phyloP scores from a whole-genome alignment of 306 rosid genomes.

The Prunus armeniaca region DNA sequence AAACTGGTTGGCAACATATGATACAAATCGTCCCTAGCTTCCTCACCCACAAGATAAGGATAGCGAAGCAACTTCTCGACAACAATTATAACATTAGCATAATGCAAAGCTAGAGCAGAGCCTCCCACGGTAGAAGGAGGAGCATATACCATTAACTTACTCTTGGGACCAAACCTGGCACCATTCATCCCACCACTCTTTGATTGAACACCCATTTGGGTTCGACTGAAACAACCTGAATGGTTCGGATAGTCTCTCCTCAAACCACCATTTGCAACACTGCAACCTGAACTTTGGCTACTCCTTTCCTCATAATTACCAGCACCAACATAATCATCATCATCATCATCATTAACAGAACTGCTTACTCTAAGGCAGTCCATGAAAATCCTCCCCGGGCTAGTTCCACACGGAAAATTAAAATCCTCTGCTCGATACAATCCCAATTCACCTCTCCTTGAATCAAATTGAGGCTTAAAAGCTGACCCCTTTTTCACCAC shows the following conservation, averaged over 20 bases:
- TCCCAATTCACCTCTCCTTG: slow-evolving; percentile 53
- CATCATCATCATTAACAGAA: slow-evolving; percentile 52
- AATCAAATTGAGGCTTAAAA: slow-evolving; percentile 42
- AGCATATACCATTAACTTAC: slow-evolving; percentile 56
- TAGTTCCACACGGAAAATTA: slow-evolving; percentile 76
- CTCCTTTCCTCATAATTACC: slow-evolving; percentile 38
- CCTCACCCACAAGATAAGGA: slow-evolving; percentile 89
- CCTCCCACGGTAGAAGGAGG: slow-evolving; percentile 89
- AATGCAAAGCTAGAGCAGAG: slow-evolving; percentile 84
- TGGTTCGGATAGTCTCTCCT: slow-evolving; percentile 41
- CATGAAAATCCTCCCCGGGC: slow-evolving; percentile 90
- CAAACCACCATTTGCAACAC: slow-evolving; percentile 32
- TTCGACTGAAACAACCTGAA: slow-evolving; percentile 37
- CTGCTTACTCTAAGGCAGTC: slow-evolving; percentile 86
- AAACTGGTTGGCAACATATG: slow-evolving; percentile 87
- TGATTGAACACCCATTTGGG: slow-evolving; percentile 39
- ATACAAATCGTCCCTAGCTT: slow-evolving; percentile 86
- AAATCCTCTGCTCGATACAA: slow-evolving; percentile 64
- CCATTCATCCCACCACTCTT: slow-evolving; percentile 32
- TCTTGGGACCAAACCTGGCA: slow-evolving; percentile 55
- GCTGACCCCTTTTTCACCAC: slow-evolving; percentile 37
- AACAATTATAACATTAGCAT: slow-evolving; percentile 84
- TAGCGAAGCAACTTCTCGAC: slow-evolving; percentile 84
- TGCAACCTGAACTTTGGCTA: slow-evolving; percentile 38
- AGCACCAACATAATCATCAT: slow-evolving; percentile 22